These are phyloP conservation scores for Colletotrichum scovillei DNA, from an alignment of 2,329 filamentous ascomycete genomes.

Conservation along the genomic window DNA sequence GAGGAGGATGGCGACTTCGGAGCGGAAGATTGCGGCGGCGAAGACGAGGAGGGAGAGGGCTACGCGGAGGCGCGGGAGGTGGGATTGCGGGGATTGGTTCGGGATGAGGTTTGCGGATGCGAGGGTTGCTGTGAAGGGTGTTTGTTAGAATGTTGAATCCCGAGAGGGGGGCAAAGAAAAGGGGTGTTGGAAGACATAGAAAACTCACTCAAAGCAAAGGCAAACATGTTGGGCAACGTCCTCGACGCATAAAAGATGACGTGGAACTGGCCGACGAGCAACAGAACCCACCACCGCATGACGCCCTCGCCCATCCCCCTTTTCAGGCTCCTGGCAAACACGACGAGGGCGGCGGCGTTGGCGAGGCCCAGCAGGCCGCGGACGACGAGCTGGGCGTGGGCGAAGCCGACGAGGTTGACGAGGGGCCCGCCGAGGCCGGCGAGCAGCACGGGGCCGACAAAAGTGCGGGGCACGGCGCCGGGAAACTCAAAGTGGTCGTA, in stretches of 20 bases:
- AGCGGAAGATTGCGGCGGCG: conserved; percentile 86
- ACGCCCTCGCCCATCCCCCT: conserved; percentile 75
- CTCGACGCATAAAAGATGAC: conserved; percentile 91
- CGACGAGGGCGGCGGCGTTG: conserved; percentile 77
- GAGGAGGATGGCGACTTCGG: conserved; percentile 87
- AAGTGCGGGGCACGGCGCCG: conserved; percentile 91
- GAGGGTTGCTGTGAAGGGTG: conserved; percentile 66
- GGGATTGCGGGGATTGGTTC: conserved; percentile 41
- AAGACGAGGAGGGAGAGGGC: conserved; percentile 82
- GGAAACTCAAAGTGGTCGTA: conserved; percentile 95
- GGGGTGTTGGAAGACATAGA: background rate
- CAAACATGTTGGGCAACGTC: conserved; percentile 96
- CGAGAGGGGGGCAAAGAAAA: background rate
- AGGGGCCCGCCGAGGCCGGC: conserved; percentile 78
- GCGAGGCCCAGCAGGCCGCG: conserved; percentile 81
- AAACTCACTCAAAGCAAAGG: conserved; percentile 84
- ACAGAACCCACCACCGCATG: conserved; percentile 81
- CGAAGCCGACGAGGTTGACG: conserved; percentile 65
- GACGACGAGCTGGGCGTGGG: conserved; percentile 71
- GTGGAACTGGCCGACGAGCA: conserved; percentile 91
- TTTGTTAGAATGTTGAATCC: background rate
- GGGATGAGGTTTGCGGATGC: conserved; percentile 64
- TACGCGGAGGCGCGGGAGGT: conserved; percentile 63
- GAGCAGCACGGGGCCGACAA: conserved; percentile 83
- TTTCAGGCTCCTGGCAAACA: conserved; percentile 72